These are phyloP conservation scores for Pseudozyma sp. DNA, from an alignment of 1,284 basidiomycete species.

Conservation along the genomic window DNA sequence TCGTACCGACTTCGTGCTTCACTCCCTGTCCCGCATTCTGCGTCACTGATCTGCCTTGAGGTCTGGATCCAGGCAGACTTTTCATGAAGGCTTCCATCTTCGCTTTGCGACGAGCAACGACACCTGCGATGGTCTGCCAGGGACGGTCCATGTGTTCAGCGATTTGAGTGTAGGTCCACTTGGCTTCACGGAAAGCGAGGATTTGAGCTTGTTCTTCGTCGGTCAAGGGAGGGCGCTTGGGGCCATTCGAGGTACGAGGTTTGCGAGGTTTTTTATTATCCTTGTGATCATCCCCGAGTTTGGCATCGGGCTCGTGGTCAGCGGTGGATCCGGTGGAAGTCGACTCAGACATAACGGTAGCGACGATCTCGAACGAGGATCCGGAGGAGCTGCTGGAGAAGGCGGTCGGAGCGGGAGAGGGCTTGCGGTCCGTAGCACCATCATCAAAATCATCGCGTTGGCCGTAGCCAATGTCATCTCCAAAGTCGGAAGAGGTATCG, in stretches of 20 bases:
- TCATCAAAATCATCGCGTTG: not conserved
- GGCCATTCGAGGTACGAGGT: not conserved
- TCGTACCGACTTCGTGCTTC: not conserved
- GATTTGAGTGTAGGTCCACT: conserved; percentile 5
- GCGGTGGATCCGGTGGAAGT: not conserved
- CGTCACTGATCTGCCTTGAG: no score
- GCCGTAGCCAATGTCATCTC: not conserved
- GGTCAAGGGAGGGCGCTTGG: not conserved
- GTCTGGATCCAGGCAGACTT: no score
- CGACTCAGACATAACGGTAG: not conserved
- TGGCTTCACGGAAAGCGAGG: conserved; percentile 12
- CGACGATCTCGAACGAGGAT: not conserved
- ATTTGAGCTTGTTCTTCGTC: conserved; percentile 12
- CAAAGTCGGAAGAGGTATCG: conserved; percentile 3
- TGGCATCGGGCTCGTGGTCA: not conserved
- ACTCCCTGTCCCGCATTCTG: not conserved
- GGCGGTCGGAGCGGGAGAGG: not conserved
- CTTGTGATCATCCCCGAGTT: not conserved
- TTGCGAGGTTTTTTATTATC: not conserved
- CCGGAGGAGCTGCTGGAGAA: not conserved
- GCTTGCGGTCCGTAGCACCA: not conserved
- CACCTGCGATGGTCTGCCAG: no score
- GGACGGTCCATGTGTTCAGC: conserved; percentile 8
- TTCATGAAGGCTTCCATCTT: no score
- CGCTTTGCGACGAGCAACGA: conserved; percentile 1